Evolutionary conservation across 1,284 basidiomycete genomes (phyloP).

Genomic region (Cerioporus squamosus): DNA sequence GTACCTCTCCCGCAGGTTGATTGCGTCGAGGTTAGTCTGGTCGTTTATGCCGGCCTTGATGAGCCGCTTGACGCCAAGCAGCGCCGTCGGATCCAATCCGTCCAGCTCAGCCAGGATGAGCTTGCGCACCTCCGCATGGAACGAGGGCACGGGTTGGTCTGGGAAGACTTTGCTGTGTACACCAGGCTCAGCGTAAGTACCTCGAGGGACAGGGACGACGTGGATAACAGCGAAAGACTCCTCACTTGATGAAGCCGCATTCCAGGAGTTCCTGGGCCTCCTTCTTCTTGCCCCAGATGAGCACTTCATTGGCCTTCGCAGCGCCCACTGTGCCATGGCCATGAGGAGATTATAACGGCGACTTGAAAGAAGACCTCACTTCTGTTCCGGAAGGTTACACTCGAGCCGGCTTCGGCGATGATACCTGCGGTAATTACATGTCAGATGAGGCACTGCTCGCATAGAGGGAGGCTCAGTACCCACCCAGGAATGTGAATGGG

Average conservation of each 20-base stretch:
- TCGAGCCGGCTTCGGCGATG: slow-evolving; percentile 66
- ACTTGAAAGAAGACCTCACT: slow-evolving; percentile 44
- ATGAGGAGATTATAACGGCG: not conserved
- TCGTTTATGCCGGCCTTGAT: slow-evolving; percentile 61
- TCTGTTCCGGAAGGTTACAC: slow-evolving; percentile 67
- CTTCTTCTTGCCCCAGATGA: slow-evolving; percentile 72
- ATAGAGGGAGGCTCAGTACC: not conserved
- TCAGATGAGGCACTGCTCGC: too few species aligned
- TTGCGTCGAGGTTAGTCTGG: slow-evolving; percentile 66
- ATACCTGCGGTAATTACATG: slow-evolving; percentile 46
- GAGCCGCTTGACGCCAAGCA: slow-evolving; percentile 58
- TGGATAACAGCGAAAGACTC: slow-evolving; percentile 24
- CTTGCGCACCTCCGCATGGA: slow-evolving; percentile 55
- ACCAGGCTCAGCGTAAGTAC: too few species aligned
- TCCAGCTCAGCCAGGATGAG: slow-evolving; percentile 55
- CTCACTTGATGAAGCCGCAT: slow-evolving; percentile 69
- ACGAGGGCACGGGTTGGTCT: slow-evolving; percentile 51
- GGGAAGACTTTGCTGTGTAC: slow-evolving; percentile 61
- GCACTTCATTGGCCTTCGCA: slow-evolving; percentile 67
- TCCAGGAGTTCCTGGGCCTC: slow-evolving; percentile 58
- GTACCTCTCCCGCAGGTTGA: slow-evolving; percentile 71
- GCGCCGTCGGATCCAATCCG: slow-evolving; percentile 56
- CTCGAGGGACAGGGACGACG: too few species aligned
- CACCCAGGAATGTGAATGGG: slow-evolving; percentile 73
- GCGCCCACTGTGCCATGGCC: slow-evolving; percentile 55